Evolutionary conservation across 1,139 yeast genomes (phyloP).

Genomic region (Yamadazyma atmosphaerica): DNA sequence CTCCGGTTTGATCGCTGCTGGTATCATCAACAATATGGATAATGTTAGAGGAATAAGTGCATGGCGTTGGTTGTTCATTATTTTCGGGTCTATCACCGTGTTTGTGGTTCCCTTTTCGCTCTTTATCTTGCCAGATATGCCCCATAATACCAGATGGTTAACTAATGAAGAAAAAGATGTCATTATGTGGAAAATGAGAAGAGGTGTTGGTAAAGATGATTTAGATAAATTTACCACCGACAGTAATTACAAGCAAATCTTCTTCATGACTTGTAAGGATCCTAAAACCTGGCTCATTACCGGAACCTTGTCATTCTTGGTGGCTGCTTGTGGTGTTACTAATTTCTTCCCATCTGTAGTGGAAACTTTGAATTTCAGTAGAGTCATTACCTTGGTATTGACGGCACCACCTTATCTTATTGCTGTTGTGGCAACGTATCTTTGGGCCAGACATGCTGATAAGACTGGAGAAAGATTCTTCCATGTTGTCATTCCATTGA

Average conservation of each 20-base stretch:
- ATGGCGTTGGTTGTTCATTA: conserved; percentile 76
- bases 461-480: conserved; percentile 56
- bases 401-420: conserved; percentile 63
- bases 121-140: conserved; percentile 72
- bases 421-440: conserved; percentile 53
- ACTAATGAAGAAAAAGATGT: conserved; percentile 49
- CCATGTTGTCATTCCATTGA: conserved; percentile 49
- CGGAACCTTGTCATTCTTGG: conserved; percentile 48
- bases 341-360: conserved; percentile 65
- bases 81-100: conserved; percentile 72
- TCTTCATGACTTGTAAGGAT: conserved; percentile 43
- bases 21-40: conserved; percentile 42
- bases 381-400: conserved; percentile 51
- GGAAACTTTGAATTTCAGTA: conserved; percentile 49
- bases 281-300: conserved; percentile 48
- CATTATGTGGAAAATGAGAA: conserved; percentile 43
- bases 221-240: conserved; percentile 36
- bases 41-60: conserved; percentile 41
- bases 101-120: conserved; percentile 56
- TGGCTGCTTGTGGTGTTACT: conserved; percentile 60
- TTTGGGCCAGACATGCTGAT: conserved; percentile 61
- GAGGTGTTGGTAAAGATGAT: conserved; percentile 43
- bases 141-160: conserved; percentile 52
- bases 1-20: conserved; percentile 67
- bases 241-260: conserved; percentile 36